Conservation (phyloP, 352 stramenopile genomes). For the Discostella stelligera region DNA sequence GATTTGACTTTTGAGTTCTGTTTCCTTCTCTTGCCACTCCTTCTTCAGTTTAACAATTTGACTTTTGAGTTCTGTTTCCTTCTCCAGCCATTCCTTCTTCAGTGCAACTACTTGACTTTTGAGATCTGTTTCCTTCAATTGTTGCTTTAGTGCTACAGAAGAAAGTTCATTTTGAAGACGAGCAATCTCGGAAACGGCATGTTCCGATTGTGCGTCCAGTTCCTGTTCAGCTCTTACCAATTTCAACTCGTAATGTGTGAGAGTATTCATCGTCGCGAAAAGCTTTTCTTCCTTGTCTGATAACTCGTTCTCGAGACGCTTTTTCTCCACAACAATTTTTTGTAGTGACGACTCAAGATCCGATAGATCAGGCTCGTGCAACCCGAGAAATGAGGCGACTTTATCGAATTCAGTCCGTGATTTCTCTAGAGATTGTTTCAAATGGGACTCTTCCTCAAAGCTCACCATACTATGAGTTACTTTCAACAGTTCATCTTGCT, state of each 20-base stretch:
- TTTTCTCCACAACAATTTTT: conserved; percentile 23
- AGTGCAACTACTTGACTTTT: conserved; percentile 36
- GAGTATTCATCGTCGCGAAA: conserved; percentile 21
- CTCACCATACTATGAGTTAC: conserved; percentile 29
- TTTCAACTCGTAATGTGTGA: conserved; percentile 43
- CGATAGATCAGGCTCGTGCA: conserved; percentile 7
- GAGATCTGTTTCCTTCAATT: conserved; percentile 37
- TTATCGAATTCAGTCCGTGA: conserved; percentile 24
- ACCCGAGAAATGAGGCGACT: conserved; percentile 7
- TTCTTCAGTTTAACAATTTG: conserved; percentile 1
- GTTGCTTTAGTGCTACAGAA: conserved; percentile 15
- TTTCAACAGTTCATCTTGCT: conserved; percentile 30
- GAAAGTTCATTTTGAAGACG: conserved; percentile 24
- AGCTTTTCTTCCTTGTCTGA: conserved; percentile 24
- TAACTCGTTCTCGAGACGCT: conserved; percentile 23
- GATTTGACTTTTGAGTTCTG: conserved; percentile 40
- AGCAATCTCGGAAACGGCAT: conserved; percentile 18
- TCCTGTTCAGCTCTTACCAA: conserved; percentile 32
- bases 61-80: too few species aligned
- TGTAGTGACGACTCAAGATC: conserved; percentile 26
- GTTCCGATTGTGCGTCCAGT: conserved; percentile 26
- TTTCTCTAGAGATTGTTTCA: conserved; percentile 29
- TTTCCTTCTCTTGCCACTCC: conserved; percentile 20
- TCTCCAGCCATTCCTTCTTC: conserved; percentile 16
- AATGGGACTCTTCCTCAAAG: conserved; percentile 35